Conservation (phyloP, 1,139 yeast species). For the Yamadazyma spencermartinsiae region DNA sequence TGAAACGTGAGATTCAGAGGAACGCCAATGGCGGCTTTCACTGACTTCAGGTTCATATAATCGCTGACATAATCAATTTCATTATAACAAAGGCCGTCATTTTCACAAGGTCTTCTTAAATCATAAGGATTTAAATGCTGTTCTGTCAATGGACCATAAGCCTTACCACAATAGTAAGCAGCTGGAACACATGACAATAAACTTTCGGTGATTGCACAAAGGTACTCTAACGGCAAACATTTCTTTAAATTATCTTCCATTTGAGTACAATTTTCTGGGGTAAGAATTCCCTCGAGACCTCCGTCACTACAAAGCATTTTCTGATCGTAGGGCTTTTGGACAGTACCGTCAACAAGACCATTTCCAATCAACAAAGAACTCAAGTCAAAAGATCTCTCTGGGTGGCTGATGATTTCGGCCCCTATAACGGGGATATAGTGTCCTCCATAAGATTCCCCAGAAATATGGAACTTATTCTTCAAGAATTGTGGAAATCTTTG, state of each 20-base stretch:
- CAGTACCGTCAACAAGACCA: constrained; percentile 71
- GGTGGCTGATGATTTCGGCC: constrained; percentile 60
- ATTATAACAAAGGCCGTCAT: constrained; percentile 55
- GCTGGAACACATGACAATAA: constrained; percentile 58
- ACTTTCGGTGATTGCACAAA: constrained; percentile 53
- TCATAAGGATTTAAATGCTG: constrained; percentile 73
- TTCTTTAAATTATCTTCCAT: constrained; percentile 54
- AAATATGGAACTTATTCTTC: constrained; percentile 61
- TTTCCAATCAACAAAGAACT: constrained; percentile 73
- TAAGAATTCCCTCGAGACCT: constrained; percentile 58
- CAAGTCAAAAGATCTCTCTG: constrained; percentile 61
- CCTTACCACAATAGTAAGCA: constrained; percentile 37
- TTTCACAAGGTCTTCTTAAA: constrained; percentile 58
- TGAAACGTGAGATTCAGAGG: constrained; percentile 53
- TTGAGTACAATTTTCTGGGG: constrained; percentile 56
- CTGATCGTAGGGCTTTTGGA: constrained; percentile 63
- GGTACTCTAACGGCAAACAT: constrained; percentile 51
- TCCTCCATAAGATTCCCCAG: constrained; percentile 85
- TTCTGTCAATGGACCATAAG: constrained; percentile 52
- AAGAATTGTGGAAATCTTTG: constrained; percentile 61
- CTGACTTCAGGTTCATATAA: constrained; percentile 59
- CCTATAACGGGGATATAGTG: constrained; percentile 80
- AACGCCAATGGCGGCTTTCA: constrained; percentile 62
- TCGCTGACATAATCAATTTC: constrained; percentile 55
- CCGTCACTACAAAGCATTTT: constrained; percentile 82